Evolutionary conservation across 345 rosid genomes (phyloP).

Genomic region (Gossypium arboreum): DNA sequence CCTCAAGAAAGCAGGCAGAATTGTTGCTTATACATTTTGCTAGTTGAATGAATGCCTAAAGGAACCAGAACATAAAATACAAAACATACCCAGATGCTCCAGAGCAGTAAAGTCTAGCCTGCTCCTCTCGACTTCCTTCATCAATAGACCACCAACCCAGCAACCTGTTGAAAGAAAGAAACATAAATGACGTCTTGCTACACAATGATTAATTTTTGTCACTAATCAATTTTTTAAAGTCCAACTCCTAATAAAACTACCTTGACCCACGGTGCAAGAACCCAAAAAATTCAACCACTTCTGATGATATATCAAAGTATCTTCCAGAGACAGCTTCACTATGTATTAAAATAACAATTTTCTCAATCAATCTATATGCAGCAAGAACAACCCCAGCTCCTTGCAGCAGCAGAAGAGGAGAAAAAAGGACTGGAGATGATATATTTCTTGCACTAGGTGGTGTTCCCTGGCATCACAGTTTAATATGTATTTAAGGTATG

Average conservation of each 20-base stretch:
- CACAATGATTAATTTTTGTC: background rate
- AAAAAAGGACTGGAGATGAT: constrained; percentile 47
- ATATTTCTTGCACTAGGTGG: constrained; percentile 63
- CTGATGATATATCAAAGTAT: constrained; percentile 41
- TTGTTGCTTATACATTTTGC: background rate
- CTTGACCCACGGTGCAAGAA: constrained; percentile 81
- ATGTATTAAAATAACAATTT: constrained; percentile 38
- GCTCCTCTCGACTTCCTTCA: constrained; percentile 89
- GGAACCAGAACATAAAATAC: constrained; percentile 2
- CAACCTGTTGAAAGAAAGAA: constrained; percentile 40
- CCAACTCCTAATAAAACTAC: constrained; percentile 27
- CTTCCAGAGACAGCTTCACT: constrained; percentile 44
- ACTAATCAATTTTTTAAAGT: constrained; percentile 12
- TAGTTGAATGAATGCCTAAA: background rate
- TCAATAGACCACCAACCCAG: constrained; percentile 98
- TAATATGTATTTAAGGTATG: background rate
- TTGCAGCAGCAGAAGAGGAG: constrained; percentile 73
- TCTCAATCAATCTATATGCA: constrained; percentile 59
- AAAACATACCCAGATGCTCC: constrained; percentile 58
- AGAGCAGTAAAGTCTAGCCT: constrained; percentile 64
- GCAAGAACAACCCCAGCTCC: constrained; percentile 84
- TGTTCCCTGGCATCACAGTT: constrained; percentile 56
- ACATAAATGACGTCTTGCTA: background rate
- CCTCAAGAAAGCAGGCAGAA: background rate
- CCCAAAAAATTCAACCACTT: constrained; percentile 60